Percentiles rank a stretch among this genome's conserved stretches.
phyloP scores from a whole-genome alignment of 192 early-diverging fungal genomes.

The Coemansia sp. region DNA sequence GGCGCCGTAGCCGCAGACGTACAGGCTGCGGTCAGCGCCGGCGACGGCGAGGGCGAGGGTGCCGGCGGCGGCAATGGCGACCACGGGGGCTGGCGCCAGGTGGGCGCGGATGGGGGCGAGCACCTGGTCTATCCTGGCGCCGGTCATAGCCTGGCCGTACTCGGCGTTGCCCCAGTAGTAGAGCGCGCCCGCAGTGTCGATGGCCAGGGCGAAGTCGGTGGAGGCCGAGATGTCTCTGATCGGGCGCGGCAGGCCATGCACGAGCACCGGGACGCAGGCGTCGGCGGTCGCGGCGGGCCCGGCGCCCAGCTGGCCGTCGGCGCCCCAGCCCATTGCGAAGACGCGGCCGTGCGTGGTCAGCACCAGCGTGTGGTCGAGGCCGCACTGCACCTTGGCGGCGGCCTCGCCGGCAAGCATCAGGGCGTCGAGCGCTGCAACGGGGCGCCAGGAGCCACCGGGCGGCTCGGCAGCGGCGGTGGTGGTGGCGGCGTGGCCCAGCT shows the following conservation, averaged over 20 bases:
- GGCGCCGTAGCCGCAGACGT: conserved; percentile 66
- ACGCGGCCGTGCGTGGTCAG: conserved; percentile 55
- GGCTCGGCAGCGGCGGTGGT: conserved; percentile 12
- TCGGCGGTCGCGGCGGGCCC: conserved; percentile 49
- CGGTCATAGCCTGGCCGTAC: conserved; percentile 69
- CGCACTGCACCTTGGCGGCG: conserved; percentile 60
- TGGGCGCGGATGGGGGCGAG: conserved; percentile 56
- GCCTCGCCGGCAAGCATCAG: conserved; percentile 27
- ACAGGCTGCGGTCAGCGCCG: conserved; percentile 51
- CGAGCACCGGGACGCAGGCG: conserved; percentile 43
- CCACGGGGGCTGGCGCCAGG: background rate
- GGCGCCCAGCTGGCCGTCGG: conserved; percentile 72
- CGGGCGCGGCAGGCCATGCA: conserved; percentile 43
- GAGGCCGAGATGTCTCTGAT: conserved; percentile 57
- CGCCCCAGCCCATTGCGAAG: conserved; percentile 73
- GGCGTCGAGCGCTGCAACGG: conserved; percentile 12
- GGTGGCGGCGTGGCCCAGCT: conserved; percentile 50
- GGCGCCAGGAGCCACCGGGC: conserved; percentile 15
- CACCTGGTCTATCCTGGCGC: conserved; percentile 48
- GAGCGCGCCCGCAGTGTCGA: conserved; percentile 51
- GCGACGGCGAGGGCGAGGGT: conserved; percentile 25
- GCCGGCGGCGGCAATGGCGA: conserved; percentile 54
- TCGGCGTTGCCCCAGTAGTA: conserved; percentile 77
- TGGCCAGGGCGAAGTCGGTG: conserved; percentile 67
- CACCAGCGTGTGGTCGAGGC: conserved; percentile 66